These are phyloP conservation scores for Aspergillus sp. DNA, from an alignment of 2,329 filamentous ascomycete species.

Conservation along the genomic window DNA sequence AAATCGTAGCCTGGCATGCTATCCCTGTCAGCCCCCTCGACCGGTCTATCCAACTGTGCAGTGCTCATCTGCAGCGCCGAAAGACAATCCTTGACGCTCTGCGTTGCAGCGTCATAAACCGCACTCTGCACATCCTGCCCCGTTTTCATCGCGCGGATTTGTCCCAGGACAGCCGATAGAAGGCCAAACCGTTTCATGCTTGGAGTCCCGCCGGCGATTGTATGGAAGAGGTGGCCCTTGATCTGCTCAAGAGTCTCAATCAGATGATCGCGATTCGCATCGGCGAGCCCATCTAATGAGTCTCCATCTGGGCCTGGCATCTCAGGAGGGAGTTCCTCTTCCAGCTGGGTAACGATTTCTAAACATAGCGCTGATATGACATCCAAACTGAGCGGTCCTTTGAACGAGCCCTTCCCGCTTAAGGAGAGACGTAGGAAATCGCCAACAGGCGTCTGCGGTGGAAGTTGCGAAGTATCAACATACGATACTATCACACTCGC, in stretches of 20 bases:
- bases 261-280: constrained; percentile 17
- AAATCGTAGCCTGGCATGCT: background rate
- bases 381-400: too few species aligned
- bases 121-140: background rate
- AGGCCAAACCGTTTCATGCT: background rate
- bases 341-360: too few species aligned
- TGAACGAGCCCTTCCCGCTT: too few species aligned
- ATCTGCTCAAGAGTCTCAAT: constrained; percentile 20
- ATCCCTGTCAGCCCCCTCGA: background rate
- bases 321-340: background rate
- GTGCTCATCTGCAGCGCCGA: background rate
- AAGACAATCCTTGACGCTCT: background rate
- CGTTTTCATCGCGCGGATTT: background rate
- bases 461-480: too few species aligned
- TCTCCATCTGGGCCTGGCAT: background rate
- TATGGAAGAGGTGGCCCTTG: background rate
- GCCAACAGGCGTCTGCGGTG: too few species aligned
- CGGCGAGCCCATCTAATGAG: constrained; percentile 16
- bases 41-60: background rate
- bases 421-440: too few species aligned
- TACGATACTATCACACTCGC: too few species aligned
- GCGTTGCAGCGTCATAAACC: background rate
- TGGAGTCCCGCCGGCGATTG: background rate
- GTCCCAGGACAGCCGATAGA: background rate
- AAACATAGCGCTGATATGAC: too few species aligned